Conservation (phyloP, 2,329 filamentous ascomycete species). For the Aspergillus awamori region DNA sequence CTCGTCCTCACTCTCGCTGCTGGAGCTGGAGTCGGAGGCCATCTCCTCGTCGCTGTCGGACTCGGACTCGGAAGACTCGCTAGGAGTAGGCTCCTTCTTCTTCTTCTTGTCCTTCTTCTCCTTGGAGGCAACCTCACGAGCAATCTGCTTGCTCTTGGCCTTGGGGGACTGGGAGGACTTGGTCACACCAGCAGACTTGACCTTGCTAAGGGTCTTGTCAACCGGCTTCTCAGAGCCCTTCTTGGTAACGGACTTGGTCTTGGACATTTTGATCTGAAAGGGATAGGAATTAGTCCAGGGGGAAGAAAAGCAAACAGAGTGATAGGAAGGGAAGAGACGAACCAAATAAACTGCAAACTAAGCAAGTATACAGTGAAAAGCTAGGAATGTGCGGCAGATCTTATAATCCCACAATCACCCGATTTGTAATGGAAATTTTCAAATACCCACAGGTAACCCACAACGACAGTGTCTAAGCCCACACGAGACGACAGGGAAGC, state of each 20-base stretch:
- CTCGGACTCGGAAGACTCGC: constrained; percentile 37
- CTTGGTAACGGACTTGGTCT: constrained; percentile 45
- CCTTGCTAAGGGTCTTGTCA: constrained; percentile 50
- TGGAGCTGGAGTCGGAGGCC: constrained; percentile 31
- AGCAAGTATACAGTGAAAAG: constrained; percentile 18
- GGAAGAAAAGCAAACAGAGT: not conserved
- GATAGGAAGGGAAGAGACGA: constrained; percentile 5
- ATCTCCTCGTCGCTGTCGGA: constrained; percentile 39
- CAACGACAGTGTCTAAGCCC: constrained; percentile 48
- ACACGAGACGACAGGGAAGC: constrained; percentile 47
- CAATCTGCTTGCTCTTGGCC: constrained; percentile 50
- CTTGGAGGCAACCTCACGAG: constrained; percentile 45
- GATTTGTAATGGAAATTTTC: constrained; percentile 32
- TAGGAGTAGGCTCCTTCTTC: constrained; percentile 47
- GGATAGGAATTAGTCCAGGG: constrained; percentile 22
- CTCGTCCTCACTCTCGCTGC: constrained; percentile 43
- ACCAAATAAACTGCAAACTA: constrained; percentile 25
- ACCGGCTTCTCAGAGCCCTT: constrained; percentile 43
- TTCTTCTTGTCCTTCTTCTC: constrained; percentile 47
- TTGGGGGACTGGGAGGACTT: constrained; percentile 50
- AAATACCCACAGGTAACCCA: constrained; percentile 46
- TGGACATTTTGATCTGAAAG: constrained; percentile 45
- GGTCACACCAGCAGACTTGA: constrained; percentile 50
- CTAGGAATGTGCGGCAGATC: constrained; percentile 39
- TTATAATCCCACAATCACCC: constrained; percentile 42